Conservation (phyloP, 805 yeast species). For the Clavispora santaluciae region DNA sequence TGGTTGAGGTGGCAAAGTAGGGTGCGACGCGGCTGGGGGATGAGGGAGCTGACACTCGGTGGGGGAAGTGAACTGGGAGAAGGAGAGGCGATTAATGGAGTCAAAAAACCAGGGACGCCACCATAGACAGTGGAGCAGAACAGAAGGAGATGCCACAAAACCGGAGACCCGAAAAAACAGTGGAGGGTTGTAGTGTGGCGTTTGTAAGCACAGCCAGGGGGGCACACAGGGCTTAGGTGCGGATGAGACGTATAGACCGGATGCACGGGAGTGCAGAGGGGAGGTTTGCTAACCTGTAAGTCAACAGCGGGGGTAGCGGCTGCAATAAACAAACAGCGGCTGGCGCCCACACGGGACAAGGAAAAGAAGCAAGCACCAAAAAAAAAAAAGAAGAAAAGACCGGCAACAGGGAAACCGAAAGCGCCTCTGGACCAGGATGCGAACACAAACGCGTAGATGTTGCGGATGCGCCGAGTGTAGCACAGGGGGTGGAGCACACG, state of each 20-base stretch:
- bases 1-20: neutral
- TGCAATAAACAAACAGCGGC: neutral
- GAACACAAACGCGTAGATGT: neutral
- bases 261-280: neutral
- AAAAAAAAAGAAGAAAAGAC: neutral
- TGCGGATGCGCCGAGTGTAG: neutral
- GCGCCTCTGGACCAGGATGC: neutral
- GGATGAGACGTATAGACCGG: neutral
- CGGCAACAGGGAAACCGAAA: neutral
- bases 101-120: neutral
- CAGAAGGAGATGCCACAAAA: neutral
- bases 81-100: neutral
- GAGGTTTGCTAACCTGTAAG: neutral
- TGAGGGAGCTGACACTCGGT: neutral
- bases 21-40: neutral
- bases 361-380: neutral
- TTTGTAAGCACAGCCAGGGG: neutral
- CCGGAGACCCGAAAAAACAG: neutral
- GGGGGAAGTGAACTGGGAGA: no score
- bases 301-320: no score
- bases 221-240: neutral
- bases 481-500: neutral
- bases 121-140: neutral
- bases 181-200: neutral
- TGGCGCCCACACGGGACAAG: neutral